Percentiles rank a stretch among this genome's conserved stretches.
Evolutionary conservation across 768 basidiomycete species (phyloP).

Genomic region (Polyporus arcularius): DNA sequence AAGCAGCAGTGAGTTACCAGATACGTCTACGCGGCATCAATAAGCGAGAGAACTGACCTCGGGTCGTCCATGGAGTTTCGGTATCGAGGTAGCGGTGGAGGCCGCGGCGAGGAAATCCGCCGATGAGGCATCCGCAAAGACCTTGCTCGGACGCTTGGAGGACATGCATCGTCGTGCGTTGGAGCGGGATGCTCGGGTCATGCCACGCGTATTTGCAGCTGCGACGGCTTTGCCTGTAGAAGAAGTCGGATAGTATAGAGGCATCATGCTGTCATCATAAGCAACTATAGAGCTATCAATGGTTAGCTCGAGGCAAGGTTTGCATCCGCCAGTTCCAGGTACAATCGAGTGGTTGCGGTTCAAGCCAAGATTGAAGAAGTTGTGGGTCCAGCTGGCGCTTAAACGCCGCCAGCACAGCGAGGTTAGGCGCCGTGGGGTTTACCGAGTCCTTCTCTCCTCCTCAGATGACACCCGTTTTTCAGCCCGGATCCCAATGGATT

Average conservation of each 20-base stretch:
- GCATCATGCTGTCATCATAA: neutral
- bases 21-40: neutral
- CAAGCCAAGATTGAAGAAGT: too few species aligned
- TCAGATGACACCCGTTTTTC: too few species aligned
- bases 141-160: conserved; percentile 3
- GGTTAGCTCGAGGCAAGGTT: too few species aligned
- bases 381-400: neutral
- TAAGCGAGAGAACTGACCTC: conserved; percentile 21
- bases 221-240: neutral
- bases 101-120: conserved; percentile 29
- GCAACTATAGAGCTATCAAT: too few species aligned
- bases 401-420: too few species aligned
- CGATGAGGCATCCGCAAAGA: conserved; percentile 20
- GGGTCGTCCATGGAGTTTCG: conserved; percentile 24
- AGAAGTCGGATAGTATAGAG: neutral
- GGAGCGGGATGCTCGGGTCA: neutral
- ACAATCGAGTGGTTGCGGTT: too few species aligned
- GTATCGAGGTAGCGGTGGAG: conserved; percentile 19
- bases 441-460: too few species aligned
- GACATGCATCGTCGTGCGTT: conserved; percentile 5
- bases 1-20: neutral
- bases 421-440: too few species aligned
- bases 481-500: too few species aligned
- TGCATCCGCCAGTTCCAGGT: too few species aligned
- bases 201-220: neutral